Evolutionary conservation across 768 basidiomycete species (phyloP).

Genomic region (Arthromyces matolae): DNA sequence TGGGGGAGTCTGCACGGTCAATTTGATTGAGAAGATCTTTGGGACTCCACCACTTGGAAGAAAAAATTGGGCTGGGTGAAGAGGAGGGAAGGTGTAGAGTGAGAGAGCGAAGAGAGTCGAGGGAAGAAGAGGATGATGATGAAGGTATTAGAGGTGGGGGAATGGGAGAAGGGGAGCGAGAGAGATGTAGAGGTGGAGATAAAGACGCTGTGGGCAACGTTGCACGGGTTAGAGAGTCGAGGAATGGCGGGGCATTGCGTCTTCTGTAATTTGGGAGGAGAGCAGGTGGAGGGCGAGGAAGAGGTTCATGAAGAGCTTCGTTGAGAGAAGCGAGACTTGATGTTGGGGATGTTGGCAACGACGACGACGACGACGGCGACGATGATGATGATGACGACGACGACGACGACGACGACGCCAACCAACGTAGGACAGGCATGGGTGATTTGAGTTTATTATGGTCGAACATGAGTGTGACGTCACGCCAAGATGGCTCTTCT

Average conservation of each 20-base stretch:
- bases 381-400: constrained; percentile 30
- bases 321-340: constrained; percentile 37
- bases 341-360: constrained; percentile 35
- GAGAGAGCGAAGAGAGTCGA: constrained; percentile 56
- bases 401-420: constrained; percentile 12
- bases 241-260: constrained; percentile 40
- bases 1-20: constrained; percentile 46
- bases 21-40: constrained; percentile 50
- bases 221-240: constrained; percentile 53
- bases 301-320: constrained; percentile 45
- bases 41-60: constrained; percentile 55
- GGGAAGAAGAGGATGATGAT: constrained; percentile 49
- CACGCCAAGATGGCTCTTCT: constrained; percentile 26
- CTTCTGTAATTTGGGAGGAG: constrained; percentile 1
- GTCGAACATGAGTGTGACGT: constrained; percentile 27
- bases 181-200: constrained; percentile 33
- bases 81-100: constrained; percentile 18
- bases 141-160: constrained; percentile 37
- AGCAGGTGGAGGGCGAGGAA: constrained; percentile 41
- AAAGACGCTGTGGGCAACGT: constrained; percentile 63
- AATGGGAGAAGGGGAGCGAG: constrained; percentile 23
- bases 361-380: constrained; percentile 7
- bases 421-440: not conserved
- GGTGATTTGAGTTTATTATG: not conserved
- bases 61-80: constrained; percentile 19